Evolutionary conservation across 2,329 filamentous ascomycete species (phyloP).

Genomic region (Proliferodiscus dingleyae): DNA sequence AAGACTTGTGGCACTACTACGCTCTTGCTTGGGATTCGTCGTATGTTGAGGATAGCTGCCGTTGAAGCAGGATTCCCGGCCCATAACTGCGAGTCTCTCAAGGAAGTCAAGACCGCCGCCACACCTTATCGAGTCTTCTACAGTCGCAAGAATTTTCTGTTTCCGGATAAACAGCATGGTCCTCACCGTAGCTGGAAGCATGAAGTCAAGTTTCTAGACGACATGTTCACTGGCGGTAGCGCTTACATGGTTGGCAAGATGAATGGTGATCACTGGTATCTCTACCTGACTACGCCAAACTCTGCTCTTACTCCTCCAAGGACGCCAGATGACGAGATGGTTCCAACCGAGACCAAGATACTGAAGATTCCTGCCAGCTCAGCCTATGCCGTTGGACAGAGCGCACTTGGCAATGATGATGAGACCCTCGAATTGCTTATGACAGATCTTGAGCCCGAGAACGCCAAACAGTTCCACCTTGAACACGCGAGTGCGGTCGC

Average conservation of each 20-base stretch:
- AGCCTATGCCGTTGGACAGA: slow-evolving; percentile 18
- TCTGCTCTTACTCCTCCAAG: slow-evolving; percentile 74
- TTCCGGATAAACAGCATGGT: slow-evolving; percentile 87
- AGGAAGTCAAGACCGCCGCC: slow-evolving; percentile 69
- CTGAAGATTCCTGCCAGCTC: slow-evolving; percentile 33
- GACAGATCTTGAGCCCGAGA: slow-evolving; percentile 65
- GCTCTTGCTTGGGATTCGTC: slow-evolving; percentile 79
- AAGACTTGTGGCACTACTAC: slow-evolving; percentile 99
- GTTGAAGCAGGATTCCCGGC: slow-evolving; percentile 84
- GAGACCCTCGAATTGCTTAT: slow-evolving; percentile 74
- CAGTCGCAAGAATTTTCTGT: slow-evolving; percentile 97
- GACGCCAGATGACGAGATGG: slow-evolving; percentile 58
- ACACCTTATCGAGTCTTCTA: slow-evolving; percentile 96
- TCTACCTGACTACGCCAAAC: slow-evolving; percentile 90
- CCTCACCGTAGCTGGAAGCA: slow-evolving; percentile 97
- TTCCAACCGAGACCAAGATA: slow-evolving; percentile 29
- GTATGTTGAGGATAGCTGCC: slow-evolving; percentile 88
- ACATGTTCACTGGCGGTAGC: slow-evolving; percentile 85
- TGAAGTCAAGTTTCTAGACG: slow-evolving; percentile 88
- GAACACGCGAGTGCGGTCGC: slow-evolving; percentile 87
- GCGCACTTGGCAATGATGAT: slow-evolving; percentile 45
- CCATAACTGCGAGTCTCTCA: slow-evolving; percentile 59
- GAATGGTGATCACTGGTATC: slow-evolving; percentile 99
- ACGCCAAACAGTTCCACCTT: slow-evolving; percentile 69
- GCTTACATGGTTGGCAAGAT: slow-evolving; percentile 99